These are phyloP conservation scores for Penicillium crustosum DNA, from an alignment of 2,329 filamentous ascomycete genomes.

Conservation along the genomic window DNA sequence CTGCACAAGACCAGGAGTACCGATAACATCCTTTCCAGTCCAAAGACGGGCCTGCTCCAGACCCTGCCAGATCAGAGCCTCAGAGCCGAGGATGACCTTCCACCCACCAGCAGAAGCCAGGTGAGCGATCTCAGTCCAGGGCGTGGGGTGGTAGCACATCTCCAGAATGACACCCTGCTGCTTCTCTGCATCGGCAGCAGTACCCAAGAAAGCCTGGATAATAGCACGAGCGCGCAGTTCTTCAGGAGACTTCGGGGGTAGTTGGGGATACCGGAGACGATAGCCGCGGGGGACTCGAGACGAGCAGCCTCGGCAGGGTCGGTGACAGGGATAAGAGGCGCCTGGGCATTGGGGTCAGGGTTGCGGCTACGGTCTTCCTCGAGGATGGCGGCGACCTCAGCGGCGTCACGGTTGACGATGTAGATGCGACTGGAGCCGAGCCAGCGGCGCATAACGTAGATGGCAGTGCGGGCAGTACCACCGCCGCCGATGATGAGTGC, in stretches of 20 bases:
- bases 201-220: slow-evolving; percentile 39
- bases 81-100: slow-evolving; percentile 73
- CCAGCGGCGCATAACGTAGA: slow-evolving; percentile 72
- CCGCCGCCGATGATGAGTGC: slow-evolving; percentile 75
- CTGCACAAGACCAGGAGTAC: slow-evolving; percentile 57
- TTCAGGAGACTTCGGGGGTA: slow-evolving; percentile 63
- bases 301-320: slow-evolving; percentile 59
- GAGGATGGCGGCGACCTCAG: slow-evolving; percentile 67
- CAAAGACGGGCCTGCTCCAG: slow-evolving; percentile 64
- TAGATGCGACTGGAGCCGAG: slow-evolving; percentile 69
- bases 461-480: slow-evolving; percentile 73
- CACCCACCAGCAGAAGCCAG: slow-evolving; percentile 63
- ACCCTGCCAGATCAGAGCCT: slow-evolving; percentile 75
- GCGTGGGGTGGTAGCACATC: slow-evolving; percentile 79
- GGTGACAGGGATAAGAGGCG: slow-evolving; percentile 58
- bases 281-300: slow-evolving; percentile 62
- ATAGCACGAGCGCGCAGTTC: slow-evolving; percentile 63
- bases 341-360: slow-evolving; percentile 37
- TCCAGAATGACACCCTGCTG: slow-evolving; percentile 70
- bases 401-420: slow-evolving; percentile 70
- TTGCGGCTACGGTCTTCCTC: slow-evolving; percentile 62
- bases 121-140: slow-evolving; percentile 65
- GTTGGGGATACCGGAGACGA: slow-evolving; percentile 75
- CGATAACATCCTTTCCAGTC: slow-evolving; percentile 61
- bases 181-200: slow-evolving; percentile 22